Evolutionary conservation across 352 stramenopile genomes (phyloP).

Genomic region (Phytophthora brassicae): DNA sequence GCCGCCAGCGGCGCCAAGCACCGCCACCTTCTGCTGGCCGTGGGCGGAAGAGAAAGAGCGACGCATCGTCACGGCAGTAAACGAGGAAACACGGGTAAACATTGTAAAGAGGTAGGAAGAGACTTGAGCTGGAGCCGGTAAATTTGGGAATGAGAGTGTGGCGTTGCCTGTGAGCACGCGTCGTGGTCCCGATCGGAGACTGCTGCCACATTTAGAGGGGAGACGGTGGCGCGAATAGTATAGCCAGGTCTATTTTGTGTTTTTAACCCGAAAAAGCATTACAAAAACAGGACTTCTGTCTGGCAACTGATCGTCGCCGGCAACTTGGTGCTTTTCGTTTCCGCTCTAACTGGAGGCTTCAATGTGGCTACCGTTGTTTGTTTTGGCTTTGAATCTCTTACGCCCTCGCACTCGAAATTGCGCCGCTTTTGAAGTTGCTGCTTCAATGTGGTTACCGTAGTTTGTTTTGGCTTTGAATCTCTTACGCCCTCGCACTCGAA

Average conservation of each 20-base stretch:
- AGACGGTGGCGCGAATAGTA: conserved; percentile 12
- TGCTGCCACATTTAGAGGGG: conserved; percentile 10
- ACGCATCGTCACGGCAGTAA: conserved; percentile 28
- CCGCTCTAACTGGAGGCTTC: background rate
- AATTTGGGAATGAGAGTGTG: conserved; percentile 28
- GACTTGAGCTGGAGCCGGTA: conserved; percentile 15
- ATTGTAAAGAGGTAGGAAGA: conserved; percentile 13
- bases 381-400: background rate
- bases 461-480: background rate
- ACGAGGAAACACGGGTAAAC: conserved; percentile 20
- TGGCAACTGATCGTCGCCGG: too few species aligned
- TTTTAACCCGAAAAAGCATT: too few species aligned
- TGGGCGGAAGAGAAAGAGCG: conserved; percentile 59
- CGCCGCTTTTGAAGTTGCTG: too few species aligned
- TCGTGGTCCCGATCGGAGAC: conserved; percentile 5
- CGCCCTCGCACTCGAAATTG: background rate
- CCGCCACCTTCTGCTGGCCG: conserved; percentile 78
- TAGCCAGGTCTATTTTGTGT: too few species aligned
- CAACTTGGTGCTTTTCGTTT: too few species aligned
- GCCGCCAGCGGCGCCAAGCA: conserved; percentile 94
- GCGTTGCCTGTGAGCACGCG: conserved; percentile 1
- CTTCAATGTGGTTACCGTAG: background rate
- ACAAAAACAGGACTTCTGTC: too few species aligned
- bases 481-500: background rate
- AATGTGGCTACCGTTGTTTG: background rate